A percentile compares a stretch with the other conserved stretches of the same genome.
phyloP scores from a whole-genome alignment of 73 alveolate genomes.

The Paramecium caudatum region DNA sequence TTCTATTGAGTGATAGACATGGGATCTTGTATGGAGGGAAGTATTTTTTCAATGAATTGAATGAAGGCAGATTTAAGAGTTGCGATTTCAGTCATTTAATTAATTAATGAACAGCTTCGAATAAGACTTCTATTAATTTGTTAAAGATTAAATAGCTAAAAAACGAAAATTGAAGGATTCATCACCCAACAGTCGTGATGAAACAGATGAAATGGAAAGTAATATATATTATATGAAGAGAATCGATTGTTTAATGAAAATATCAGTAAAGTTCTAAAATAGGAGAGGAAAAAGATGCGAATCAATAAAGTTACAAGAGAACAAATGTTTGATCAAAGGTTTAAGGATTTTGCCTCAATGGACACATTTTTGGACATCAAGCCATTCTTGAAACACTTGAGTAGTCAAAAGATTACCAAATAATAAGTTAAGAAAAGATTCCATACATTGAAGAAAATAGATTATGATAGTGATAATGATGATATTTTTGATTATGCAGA shows the following conservation, averaged over 20 bases:
- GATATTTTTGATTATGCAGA: slow-evolving; percentile 51
- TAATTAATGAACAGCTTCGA: slow-evolving; percentile 55
- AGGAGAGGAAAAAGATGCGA: slow-evolving; percentile 43
- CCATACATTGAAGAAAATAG: not conserved
- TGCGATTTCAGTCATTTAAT: slow-evolving; percentile 47
- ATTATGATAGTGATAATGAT: slow-evolving; percentile 29
- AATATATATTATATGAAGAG: slow-evolving; percentile 1
- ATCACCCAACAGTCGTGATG: not conserved
- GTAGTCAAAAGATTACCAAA: not conserved
- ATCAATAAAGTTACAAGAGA: slow-evolving; percentile 31
- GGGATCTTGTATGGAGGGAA: slow-evolving; percentile 60
- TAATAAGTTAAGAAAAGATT: not conserved
- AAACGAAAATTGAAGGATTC: not conserved
- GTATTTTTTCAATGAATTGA: slow-evolving; percentile 66
- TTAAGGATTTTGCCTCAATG: slow-evolving; percentile 26
- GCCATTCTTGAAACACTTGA: not conserved
- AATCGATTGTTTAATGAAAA: slow-evolving; percentile 22
- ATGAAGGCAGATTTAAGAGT: slow-evolving; percentile 44
- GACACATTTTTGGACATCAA: slow-evolving; percentile 54
- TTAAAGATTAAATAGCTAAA: slow-evolving; percentile 41
- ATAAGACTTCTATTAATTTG: slow-evolving; percentile 56
- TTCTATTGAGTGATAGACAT: slow-evolving; percentile 11
- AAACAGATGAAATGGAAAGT: slow-evolving; percentile 55
- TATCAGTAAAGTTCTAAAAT: slow-evolving; percentile 7
- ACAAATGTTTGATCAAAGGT: not conserved